Base-by-base conservation (phyloP, 1,139 yeast genomes). In the Lodderomyces margitis region DNA sequence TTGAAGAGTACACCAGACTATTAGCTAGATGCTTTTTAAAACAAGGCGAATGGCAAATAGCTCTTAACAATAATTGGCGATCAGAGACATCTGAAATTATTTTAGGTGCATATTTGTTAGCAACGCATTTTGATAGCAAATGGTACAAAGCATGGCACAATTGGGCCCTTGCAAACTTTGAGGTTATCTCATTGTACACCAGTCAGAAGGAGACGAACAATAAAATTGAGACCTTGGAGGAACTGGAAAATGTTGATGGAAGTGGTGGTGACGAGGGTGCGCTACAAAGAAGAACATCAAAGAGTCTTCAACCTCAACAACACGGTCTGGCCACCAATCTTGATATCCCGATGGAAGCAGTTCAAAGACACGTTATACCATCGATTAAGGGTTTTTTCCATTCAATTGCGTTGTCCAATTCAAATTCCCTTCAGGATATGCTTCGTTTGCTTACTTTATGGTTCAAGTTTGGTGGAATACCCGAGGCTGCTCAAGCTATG, bases 81-180 rank as follows among this genome's bases (percentile, higher is more conserved):
- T 76, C 81, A 15, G 95, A 86, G 50, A 81, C 89, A 0, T 80
- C 87, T 3, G 87, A 84, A 37, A 77, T 80, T 5, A 88, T 94
- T 49, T 69, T 94, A 47, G 96, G 97, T 10, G 91, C 98, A 0
- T 94, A 88, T 59, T 69, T 91, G 45, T 72, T 92, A 50, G 98
- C 98, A 0, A 92, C 98, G 0, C 96, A 91, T 59, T 92, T 92
- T 61, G 98, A 92, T 58, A 75, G 78, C 37, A 78, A 79, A 34
- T 94, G 98, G 97, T 94, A 94, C 58, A 92, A 94, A 56, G 98
- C 98, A 17, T 94, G 98, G 98, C 99, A 94, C 58, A 91, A 89
- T 57, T 94, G 99, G 99, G 98, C 98, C 0, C 69, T 94, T 55
- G 97, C 98, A 0, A 94, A 94, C 61, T 94, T 89, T 59, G 97